Evolutionary conservation across 1,284 basidiomycete genomes (phyloP), one percentile per base, ranked within the genome.

Genomic region (Ceratobasidium sp.): DNA sequence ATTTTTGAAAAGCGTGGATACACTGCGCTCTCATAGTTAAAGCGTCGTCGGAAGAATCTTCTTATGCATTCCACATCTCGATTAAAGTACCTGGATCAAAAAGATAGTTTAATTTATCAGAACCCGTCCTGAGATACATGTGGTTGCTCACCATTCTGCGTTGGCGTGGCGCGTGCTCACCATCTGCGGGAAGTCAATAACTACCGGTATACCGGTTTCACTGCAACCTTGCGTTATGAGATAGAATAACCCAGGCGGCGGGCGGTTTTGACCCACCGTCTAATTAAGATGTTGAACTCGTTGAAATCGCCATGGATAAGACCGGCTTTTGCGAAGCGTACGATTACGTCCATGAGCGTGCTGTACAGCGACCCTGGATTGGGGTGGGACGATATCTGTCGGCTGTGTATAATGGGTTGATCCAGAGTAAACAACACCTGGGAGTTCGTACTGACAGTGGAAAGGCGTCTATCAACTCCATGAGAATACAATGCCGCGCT

Each of bases 141-240:
- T 76, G 46, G 74, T 36, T 82, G 23, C 91, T 81, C 77, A 96
- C 94, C 92, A 97, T 83, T 98, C 97, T 10, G 97, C 97, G 80
- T 99, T 98, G 78, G 90, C 88, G 78, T 99, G 97, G 60, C 96
- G 92, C 43, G 94, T 97, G 84, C 93, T 96, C 80, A 99, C 94
- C 97, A 99, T 98, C 83, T 99, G 97, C 1, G 97, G 97, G 79
- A 99, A 99, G 83, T 99, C 97, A 77, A 99, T 99, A 41, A 99
- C 89, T 69, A 98, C 84, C 4, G 97, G 93, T 77, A 95, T 90
- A 8, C 93, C 92, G 48, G 85, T 86, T 70, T 62, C 90, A 88
- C 57, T 88, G 48, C 3, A 21, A n/a, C 8, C 46, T 5, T 23
- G 48, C 23, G 48, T 5, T 21, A 8, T 26, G 23, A 26, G n/a